Evolutionary conservation across 305 asterid genomes (phyloP).

Genomic region (Coffea humblotiana): DNA sequence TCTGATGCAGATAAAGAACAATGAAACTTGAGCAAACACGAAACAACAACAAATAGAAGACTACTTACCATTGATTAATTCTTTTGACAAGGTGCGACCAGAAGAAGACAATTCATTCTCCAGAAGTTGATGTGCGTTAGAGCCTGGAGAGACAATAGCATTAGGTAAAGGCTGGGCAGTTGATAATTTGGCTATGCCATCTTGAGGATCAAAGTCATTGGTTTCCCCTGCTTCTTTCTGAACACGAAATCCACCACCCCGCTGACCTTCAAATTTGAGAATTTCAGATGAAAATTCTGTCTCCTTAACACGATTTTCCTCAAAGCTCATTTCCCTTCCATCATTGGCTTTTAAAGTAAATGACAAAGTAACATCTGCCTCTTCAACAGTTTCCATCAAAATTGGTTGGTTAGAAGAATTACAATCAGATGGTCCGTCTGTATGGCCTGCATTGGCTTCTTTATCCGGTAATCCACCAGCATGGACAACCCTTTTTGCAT

Average conservation of each 20-base stretch:
- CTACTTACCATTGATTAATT: conserved; percentile 13
- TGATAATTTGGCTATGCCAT: conserved; percentile 3
- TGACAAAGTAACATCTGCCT: conserved; percentile 5
- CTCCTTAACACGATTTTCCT: conserved; percentile 15
- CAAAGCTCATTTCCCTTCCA: conserved; percentile 15
- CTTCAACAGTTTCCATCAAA: conserved; percentile 10
- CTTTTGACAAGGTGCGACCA: not conserved
- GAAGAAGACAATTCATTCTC: conserved; percentile 11
- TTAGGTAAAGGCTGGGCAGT: not conserved
- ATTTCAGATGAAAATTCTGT: conserved; percentile 9
- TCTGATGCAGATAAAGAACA: not conserved
- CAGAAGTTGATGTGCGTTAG: not conserved
- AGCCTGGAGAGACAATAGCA: conserved; percentile 2
- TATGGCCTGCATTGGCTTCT: conserved; percentile 6
- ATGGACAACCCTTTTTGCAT: not conserved
- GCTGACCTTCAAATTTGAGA: conserved; percentile 7
- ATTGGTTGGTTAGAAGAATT: not conserved
- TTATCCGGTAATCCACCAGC: conserved; percentile 6
- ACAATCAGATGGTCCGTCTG: conserved; percentile 6
- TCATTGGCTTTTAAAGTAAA: conserved; percentile 3
- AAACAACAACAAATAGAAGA: not conserved
- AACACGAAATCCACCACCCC: conserved; percentile 7
- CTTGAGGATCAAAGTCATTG: conserved; percentile 2
- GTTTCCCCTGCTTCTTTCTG: conserved; percentile 3
- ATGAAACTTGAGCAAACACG: not conserved